Base-by-base conservation (phyloP, 495 filamentous ascomycete genomes). In the Aspergillus affinis region DNA sequence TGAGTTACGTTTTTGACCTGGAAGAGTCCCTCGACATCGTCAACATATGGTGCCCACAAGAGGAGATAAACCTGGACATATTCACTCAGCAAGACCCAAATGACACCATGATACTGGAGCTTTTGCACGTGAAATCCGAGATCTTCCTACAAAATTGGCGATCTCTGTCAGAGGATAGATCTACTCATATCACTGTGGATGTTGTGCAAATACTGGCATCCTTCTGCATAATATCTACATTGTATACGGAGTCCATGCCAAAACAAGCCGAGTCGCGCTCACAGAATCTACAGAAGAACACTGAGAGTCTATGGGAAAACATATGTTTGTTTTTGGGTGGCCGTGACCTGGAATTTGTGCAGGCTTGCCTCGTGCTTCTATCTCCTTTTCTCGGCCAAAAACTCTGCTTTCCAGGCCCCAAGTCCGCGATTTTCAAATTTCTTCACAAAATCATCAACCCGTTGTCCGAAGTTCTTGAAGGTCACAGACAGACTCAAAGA, bases 191-290 rank as follows among this genome's bases (percentile, higher is more conserved):
- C 6, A 80, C 77, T 23, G 59, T 70, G 17, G 80, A 81, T 52
- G 70, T 77, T 48, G 58, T 83, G 54, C 78, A 82, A 46, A 78
- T 82, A 26, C 56, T 81, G 41, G 67, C 67, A 26, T 82, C 79
- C 30, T 73, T 78, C 54, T 81, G 75, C 62, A 72, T 77, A 47
- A 62, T 72, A 15, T 63, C 66, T 30, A 61, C 68, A 29, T 55
- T 76, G 50, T 74, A 77, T 58, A 63, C 62, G 48, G 70, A 70
- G 60, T 77, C 60, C 59, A 59, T 77, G 53, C 72, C 76, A n/a
- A 61, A 66, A 6, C 60, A 74, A 41, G 30, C 66, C 23, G 58
- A 52, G n/a, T 32, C 66, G 36, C 67, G 68, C 49, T 51, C 69
- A 20, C 65, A 70, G 51, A 69, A 56, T 26, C 51, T 82, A 32